Conservation (phyloP, 2,329 filamentous ascomycete species). For the Botrytis tulipae region DNA sequence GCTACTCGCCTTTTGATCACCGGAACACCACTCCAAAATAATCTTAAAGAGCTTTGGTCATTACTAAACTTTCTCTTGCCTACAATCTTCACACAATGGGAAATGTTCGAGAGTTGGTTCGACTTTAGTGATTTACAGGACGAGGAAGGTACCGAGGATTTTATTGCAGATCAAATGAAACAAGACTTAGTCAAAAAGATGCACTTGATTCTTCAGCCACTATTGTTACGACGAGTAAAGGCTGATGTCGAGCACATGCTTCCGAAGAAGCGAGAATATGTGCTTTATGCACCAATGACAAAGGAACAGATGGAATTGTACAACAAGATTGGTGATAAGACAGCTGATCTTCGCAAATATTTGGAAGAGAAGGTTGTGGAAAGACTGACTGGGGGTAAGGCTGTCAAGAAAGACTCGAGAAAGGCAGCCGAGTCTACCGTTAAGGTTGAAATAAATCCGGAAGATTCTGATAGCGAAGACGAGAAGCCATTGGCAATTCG, state of each 20-base stretch:
- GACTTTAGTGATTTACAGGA: constrained; percentile 92
- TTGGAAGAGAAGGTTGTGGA: constrained; percentile 77
- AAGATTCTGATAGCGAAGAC: constrained; percentile 35
- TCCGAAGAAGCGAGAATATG: constrained; percentile 96
- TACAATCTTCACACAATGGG: constrained; percentile 88
- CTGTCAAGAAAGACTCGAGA: constrained; percentile 42
- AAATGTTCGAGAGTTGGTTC: constrained; percentile 94
- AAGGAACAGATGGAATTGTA: constrained; percentile 90
- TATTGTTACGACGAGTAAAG: constrained; percentile 85
- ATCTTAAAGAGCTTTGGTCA: constrained; percentile 92
- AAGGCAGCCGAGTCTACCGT: constrained; percentile 21
- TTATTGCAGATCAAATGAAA: constrained; percentile 75
- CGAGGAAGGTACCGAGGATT: constrained; percentile 72
- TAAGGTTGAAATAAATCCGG: constrained; percentile 23
- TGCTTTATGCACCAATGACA: constrained; percentile 90
- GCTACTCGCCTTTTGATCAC: constrained; percentile 91
- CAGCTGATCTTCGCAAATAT: constrained; percentile 65
- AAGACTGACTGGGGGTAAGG: constrained; percentile 52
- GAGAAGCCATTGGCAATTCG: constrained; percentile 32
- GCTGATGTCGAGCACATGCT: constrained; percentile 86
- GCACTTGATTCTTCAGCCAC: constrained; percentile 87
- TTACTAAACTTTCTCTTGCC: constrained; percentile 90
- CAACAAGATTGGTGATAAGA: constrained; percentile 58
- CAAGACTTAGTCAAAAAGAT: constrained; percentile 81
- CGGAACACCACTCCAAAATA: constrained; percentile 93